These are phyloP conservation scores for Penicillium sp. DNA, from an alignment of 2,329 filamentous ascomycete genomes.

Conservation along the genomic window DNA sequence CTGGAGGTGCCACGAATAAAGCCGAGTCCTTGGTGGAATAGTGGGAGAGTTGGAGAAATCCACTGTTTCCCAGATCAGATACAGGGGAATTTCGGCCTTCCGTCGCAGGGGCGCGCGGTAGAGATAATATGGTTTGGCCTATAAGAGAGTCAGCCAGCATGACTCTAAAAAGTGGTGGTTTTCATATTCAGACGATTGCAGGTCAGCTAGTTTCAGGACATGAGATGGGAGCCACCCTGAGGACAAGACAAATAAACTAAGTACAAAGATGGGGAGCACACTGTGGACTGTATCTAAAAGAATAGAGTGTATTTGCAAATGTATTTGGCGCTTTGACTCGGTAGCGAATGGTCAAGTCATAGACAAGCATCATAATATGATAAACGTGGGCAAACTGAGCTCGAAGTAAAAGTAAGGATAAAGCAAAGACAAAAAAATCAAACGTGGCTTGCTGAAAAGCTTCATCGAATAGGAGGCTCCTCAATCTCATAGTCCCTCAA, in stretches of 20 bases:
- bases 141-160: constrained; percentile 35
- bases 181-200: constrained; percentile 7
- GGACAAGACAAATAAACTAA: constrained; percentile 8
- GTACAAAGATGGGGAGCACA: constrained; percentile 12
- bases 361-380: neutral
- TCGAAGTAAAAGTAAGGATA: neutral
- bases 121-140: constrained; percentile 29
- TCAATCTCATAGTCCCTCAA: constrained; percentile 39
- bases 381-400: neutral
- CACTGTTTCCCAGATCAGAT: constrained; percentile 24
- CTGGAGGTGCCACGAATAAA: constrained; percentile 50
- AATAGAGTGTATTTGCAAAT: neutral
- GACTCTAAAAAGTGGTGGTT: constrained; percentile 16
- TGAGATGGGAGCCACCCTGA: constrained; percentile 18
- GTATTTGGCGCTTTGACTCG: neutral
- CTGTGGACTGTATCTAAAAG: neutral
- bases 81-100: constrained; percentile 26
- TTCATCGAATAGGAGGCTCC: constrained; percentile 27
- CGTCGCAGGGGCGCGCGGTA: constrained; percentile 19
- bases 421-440: neutral
- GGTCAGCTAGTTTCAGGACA: constrained; percentile 16
- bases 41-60: constrained; percentile 19
- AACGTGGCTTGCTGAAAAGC: neutral
- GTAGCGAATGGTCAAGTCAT: constrained; percentile 10
- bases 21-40: constrained; percentile 24